Evolutionary conservation across 495 filamentous ascomycete genomes (phyloP), one percentile per base, ranked within the genome.

Genomic region (Lasiosphaeria miniovina): DNA sequence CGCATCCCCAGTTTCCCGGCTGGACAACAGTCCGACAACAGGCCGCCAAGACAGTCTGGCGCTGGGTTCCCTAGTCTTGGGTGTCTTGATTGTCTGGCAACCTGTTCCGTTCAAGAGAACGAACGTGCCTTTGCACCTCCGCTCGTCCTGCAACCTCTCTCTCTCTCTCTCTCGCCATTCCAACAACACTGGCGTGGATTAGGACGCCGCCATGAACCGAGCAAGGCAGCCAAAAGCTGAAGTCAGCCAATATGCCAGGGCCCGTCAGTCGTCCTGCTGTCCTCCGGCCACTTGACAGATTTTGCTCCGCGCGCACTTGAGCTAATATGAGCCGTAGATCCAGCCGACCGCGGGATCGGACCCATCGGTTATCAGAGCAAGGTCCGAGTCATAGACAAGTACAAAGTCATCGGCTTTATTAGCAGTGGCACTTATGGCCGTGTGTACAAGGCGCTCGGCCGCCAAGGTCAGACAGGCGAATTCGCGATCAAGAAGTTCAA

Each of bases 401-500:
- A 99, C 78, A 89, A 93, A 59, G 90, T 99, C 65, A 84, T 99
- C 53, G 94, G 94, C 35, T 99, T 99, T 81, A 99, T 98, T 67
- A 94, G 90, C 68, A 96, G 90, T 63, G 94, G 94, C 41, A 99
- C 94, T n/a, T 99, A 99, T 84, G 94, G 94, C 33, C 86, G 93
- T 4, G 94, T 99, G 11, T 99, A 98, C 83, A 99, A 98, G 71
- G 94, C 94, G 17, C 74, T 88, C 12, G 88, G 90, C 63, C 88
- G 87, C 65, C 86, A 93, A 74, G 79, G 77, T 60, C 79, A 80
- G 61, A 66, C 73, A 3, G 91, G 89, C 61, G 92, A 95, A 67
- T 96, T 95, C 71, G 93, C 93, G 55, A 98, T 98, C 76, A 98
- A 98, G 74, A 96, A 96, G 86, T 99, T 99, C 86, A 99, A 99